phyloP scores from a whole-genome alignment of 164 flowering plant species.

The Annona squamosa region DNA sequence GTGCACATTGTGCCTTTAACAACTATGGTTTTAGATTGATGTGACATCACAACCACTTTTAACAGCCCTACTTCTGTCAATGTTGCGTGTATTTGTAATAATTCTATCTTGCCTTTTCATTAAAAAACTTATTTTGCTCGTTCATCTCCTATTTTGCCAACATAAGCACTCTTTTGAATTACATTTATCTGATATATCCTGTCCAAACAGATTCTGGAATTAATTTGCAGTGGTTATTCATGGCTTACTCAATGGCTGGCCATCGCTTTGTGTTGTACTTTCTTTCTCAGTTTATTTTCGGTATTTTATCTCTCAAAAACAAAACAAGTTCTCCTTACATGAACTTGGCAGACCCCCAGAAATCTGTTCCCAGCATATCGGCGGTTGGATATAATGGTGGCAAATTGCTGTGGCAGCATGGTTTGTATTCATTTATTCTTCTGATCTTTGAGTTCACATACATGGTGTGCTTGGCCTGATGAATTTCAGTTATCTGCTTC shows the following conservation, averaged over 20 bases:
- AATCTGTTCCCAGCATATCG: constrained; percentile 55
- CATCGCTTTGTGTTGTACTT: not conserved
- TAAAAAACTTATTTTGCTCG: not conserved
- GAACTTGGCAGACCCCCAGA: constrained; percentile 61
- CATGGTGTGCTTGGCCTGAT: not conserved
- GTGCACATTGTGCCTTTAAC: too few species aligned
- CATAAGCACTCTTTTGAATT: not conserved
- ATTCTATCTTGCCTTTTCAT: too few species aligned
- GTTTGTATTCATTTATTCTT: constrained; percentile 25
- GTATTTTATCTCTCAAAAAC: not conserved
- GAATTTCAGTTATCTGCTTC: not conserved
- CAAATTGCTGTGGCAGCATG: constrained; percentile 52
- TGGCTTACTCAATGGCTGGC: not conserved
- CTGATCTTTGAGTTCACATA: not conserved
- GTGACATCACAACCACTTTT: too few species aligned
- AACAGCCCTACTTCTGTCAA: too few species aligned
- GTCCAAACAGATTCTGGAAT: not conserved
- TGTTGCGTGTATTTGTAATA: too few species aligned
- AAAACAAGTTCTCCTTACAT: constrained; percentile 31
- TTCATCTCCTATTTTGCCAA: not conserved
- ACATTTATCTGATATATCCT: not conserved
- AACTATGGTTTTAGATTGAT: too few species aligned
- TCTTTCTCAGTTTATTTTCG: not conserved
- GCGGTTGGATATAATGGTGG: constrained; percentile 72
- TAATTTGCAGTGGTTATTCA: not conserved